Conservation (phyloP, 148 eudicot species). For the Talinum fruticosum region DNA sequence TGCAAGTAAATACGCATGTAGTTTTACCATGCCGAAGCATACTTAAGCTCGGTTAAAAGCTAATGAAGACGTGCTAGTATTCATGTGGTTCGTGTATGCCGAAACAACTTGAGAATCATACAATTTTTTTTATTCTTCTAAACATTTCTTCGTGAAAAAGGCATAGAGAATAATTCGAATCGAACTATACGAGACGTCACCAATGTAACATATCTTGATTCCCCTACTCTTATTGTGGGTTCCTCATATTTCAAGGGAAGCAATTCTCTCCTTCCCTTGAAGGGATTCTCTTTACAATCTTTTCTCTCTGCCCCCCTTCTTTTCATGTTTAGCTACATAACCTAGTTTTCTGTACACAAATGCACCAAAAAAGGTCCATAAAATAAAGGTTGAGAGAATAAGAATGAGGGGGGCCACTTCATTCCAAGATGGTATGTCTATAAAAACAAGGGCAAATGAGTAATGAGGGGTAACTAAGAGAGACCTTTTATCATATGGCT, state of each 20-base stretch:
- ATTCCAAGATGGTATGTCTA: not conserved
- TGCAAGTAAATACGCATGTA: no score
- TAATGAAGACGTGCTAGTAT: no score
- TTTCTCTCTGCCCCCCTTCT: not conserved
- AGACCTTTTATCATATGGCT: conserved; percentile 8
- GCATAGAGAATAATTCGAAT: not conserved
- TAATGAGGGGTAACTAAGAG: not conserved
- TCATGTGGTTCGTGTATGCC: no score
- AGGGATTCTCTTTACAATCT: conserved; percentile 10
- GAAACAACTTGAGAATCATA: no score
- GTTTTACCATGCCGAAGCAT: no score
- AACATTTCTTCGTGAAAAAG: not conserved
- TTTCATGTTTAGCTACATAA: not conserved
- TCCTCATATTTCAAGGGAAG: not conserved
- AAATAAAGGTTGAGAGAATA: not conserved
- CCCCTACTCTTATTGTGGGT: not conserved
- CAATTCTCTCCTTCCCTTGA: conserved; percentile 9
- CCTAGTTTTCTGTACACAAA: not conserved
- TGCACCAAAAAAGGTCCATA: not conserved
- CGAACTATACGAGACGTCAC: no score
- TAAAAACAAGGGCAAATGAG: no score
- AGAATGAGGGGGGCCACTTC: not conserved
- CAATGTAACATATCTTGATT: not conserved
- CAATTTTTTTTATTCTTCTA: no score
- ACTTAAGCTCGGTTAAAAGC: no score